phyloP scores from a whole-genome alignment of 257 asterid species.

The Nicotiana tabacum region DNA sequence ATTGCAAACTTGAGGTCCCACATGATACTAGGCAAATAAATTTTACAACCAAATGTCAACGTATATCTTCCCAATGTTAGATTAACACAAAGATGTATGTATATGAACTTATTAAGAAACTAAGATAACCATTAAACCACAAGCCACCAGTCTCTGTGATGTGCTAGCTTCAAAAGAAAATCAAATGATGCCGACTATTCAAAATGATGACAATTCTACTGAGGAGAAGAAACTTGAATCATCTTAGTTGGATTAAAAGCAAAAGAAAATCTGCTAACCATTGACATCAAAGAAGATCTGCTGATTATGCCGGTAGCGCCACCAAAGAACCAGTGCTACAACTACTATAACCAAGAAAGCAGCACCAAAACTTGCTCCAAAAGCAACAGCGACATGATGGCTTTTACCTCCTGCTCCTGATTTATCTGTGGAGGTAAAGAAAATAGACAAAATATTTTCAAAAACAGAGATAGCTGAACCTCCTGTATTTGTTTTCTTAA shows the following conservation, averaged over 20 bases:
- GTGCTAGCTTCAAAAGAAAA: background rate
- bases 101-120: background rate
- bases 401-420: slow-evolving; percentile 36
- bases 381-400: slow-evolving; percentile 62
- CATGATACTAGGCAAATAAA: background rate
- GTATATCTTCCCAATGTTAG: background rate
- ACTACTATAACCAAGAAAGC: slow-evolving; percentile 38
- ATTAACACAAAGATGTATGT: background rate
- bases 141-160: background rate
- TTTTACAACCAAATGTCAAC: background rate
- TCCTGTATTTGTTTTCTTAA: background rate
- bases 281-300: slow-evolving; percentile 94
- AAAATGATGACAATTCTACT: background rate
- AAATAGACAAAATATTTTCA: background rate
- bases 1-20: background rate
- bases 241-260: background rate
- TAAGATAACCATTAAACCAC: background rate
- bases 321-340: slow-evolving; percentile 59
- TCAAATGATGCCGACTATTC: background rate
- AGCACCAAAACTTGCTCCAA: slow-evolving; percentile 67
- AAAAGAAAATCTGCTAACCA: slow-evolving; percentile 40
- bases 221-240: background rate
- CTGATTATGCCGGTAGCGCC: slow-evolving; percentile 74
- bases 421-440: slow-evolving; percentile 35
- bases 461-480: background rate